Evolutionary conservation across 495 filamentous ascomycete genomes (phyloP), one percentile per base, ranked within the genome.

Genomic region (Bryoglossum gracile): DNA sequence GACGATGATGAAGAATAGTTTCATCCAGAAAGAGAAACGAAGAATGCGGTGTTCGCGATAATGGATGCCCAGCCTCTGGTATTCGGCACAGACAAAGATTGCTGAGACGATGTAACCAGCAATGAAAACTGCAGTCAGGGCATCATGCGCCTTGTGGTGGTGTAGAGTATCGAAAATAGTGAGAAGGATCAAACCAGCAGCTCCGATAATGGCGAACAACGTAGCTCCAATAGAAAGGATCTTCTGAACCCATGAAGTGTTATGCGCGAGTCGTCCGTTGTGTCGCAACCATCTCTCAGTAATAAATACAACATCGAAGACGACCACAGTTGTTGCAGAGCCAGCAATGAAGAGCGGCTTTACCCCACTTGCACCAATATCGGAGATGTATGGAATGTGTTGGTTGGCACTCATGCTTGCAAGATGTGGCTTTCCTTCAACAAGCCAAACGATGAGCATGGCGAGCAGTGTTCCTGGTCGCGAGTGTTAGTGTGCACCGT

Each of bases 301-400:
- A 22, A 81, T 66, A 50, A 98, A 87, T 8, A 84, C 78, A 24
- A 89, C 65, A 68, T 94, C 85, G 47, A 98, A 78, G 48, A 86
- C 82, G 24, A 95, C 71, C 41, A 88, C 87, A 14, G 85, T 88
- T 23, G 94, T 67, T 4, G 75, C 68, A 63, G 81, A 82, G 46
- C 87, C 87, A 8, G 80, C 70, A 48, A 98, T 78, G 71, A 98
- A 98, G 1, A 96, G 70, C 0, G 91, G 91, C 51, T 95, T 87
- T 2, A 95, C 68, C 0, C 70, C 26, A 9, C 53, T 54, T 8
- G 68, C 68, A 52, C 88, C 91, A 32, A 95, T 72, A 65, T 95
- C 88, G 17, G 81, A 85, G 57, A 88, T 86, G 61, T 84, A 95
- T 64, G 44, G 48, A 18, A 11, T 41, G 4, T 8, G 13, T 9